phyloP scores from a whole-genome alignment of 345 rosid genomes.

The Camelina laxa region DNA sequence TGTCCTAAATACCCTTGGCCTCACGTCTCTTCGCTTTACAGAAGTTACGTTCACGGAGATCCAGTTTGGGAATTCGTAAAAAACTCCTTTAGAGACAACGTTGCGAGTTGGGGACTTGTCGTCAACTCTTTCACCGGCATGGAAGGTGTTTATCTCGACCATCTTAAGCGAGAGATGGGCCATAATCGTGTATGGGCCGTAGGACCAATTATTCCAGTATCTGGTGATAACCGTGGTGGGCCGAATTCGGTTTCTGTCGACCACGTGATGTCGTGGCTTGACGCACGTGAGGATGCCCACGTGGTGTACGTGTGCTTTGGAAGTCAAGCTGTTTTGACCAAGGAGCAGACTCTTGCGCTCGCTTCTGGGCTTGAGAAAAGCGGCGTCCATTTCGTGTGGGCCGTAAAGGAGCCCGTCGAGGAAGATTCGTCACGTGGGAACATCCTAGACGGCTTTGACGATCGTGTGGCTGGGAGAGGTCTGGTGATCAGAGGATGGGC shows the following conservation, averaged over 20 bases:
- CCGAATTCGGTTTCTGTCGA: slow-evolving; percentile 44
- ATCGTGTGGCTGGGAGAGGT: slow-evolving; percentile 59
- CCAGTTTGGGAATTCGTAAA: slow-evolving; percentile 46
- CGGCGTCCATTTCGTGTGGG: slow-evolving; percentile 60
- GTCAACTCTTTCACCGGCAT: slow-evolving; percentile 54
- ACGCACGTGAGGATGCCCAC: slow-evolving; percentile 45
- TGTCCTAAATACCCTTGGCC: slow-evolving; percentile 52
- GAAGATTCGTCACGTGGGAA: slow-evolving; percentile 17
- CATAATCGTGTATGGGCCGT: slow-evolving; percentile 54
- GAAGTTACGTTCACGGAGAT: slow-evolving; percentile 43
- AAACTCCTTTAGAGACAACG: slow-evolving; percentile 43
- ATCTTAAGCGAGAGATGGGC: slow-evolving; percentile 48
- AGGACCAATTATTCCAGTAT: slow-evolving; percentile 55
- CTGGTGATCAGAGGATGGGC: slow-evolving; percentile 61
- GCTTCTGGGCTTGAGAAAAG: slow-evolving; percentile 58
- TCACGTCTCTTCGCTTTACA: slow-evolving; percentile 51
- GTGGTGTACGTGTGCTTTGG: slow-evolving; percentile 84
- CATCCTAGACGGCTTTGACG: slow-evolving; percentile 49
- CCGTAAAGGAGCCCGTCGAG: slow-evolving; percentile 42
- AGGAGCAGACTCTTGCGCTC: slow-evolving; percentile 49
- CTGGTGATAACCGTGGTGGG: slow-evolving; percentile 53
- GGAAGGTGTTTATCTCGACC: slow-evolving; percentile 53
- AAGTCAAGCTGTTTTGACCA: slow-evolving; percentile 57
- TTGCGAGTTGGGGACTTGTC: slow-evolving; percentile 56
- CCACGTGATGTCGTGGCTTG: slow-evolving; percentile 61